Evolutionary conservation across 1,284 basidiomycete species (phyloP), one percentile per base, ranked within the genome.

Genomic region (Xerocomus nothofagi): DNA sequence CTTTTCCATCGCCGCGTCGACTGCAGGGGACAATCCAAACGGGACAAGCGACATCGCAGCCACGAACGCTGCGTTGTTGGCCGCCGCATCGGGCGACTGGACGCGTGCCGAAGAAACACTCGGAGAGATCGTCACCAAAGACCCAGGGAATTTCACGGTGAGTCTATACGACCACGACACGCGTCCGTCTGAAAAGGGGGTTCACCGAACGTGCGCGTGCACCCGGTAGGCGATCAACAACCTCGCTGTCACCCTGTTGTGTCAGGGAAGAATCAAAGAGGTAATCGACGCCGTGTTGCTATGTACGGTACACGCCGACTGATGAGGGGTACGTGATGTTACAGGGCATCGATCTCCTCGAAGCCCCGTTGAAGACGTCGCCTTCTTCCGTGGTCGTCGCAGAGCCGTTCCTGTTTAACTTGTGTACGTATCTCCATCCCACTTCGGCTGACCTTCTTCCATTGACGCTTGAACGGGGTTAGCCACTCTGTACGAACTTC

Each of bases 401-500:
- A 3, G 88, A 91, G 59, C 88, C 88, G 5, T 87, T 87, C 66
- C 62, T 91, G 38, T 91, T 91, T 69, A 91, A 91, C 56, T 72
- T 91, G 15, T 86, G 89, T 90, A 62, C 56, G 86, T 69, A 2
- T 39, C 29, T n/a, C 14, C 4, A 33, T 27, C 30, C 33, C 4
- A 39, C 49, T 33, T 30, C 41, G 37, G 26, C 8, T 12, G 14
- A 49, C 31, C 4, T 30, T 4, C 10, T 27, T 27, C 2, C 36
- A 39, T 32, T 36, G 6, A 39, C 15, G 11, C 34, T 11, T 33
- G 17, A n/a, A n/a, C n/a, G n/a, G n/a, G n/a, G n/a, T n/a, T 18
- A 90, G 88, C 88, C 3, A 91, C 89, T 1, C 66, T 91, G 24
- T 91, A 91, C 58, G 88, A 91, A 60, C 76, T 91, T 34, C 82